Evolutionary conservation across 1,284 basidiomycete species (phyloP).

Genomic region (Rhodofomes roseus): DNA sequence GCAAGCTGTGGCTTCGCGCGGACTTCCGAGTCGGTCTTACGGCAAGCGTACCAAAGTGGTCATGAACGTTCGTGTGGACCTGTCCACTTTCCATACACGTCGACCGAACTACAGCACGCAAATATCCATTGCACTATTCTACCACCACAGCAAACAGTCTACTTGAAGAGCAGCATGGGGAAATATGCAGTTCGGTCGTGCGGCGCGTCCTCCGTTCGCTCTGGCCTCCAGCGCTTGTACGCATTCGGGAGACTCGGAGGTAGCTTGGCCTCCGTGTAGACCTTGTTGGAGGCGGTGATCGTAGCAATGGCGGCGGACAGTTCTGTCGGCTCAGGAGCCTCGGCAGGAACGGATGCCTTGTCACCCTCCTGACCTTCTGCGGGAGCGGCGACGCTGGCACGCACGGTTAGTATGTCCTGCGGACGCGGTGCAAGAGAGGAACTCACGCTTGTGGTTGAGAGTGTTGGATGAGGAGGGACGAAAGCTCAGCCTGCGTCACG

Average conservation of each 20-base stretch:
- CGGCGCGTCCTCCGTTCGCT: constrained; percentile 66
- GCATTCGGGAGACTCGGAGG: constrained; percentile 68
- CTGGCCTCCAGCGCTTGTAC: constrained; percentile 69
- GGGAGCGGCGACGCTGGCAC: constrained; percentile 53
- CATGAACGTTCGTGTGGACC: background rate
- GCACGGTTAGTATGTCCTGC: constrained; percentile 13
- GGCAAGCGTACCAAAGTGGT: background rate
- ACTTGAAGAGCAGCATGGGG: constrained; percentile 82
- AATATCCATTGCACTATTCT: background rate
- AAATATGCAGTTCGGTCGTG: constrained; percentile 78
- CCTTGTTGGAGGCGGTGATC: constrained; percentile 55
- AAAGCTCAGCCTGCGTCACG: constrained; percentile 78
- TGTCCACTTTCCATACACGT: background rate
- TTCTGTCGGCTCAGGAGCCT: constrained; percentile 43
- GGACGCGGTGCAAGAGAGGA: background rate
- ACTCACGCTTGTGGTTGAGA: constrained; percentile 65
- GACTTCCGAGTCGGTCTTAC: background rate
- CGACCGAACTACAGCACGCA: background rate
- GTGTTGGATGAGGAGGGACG: constrained; percentile 79
- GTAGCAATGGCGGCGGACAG: constrained; percentile 70
- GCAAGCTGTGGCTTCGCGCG: background rate
- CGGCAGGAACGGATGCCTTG: constrained; percentile 44
- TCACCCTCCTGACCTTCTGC: constrained; percentile 36
- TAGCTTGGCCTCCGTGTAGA: constrained; percentile 63
- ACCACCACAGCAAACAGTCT: constrained; percentile 25